These are phyloP conservation scores for Globisporangium nodosum DNA, from an alignment of 352 stramenopile species.

Conservation along the genomic window DNA sequence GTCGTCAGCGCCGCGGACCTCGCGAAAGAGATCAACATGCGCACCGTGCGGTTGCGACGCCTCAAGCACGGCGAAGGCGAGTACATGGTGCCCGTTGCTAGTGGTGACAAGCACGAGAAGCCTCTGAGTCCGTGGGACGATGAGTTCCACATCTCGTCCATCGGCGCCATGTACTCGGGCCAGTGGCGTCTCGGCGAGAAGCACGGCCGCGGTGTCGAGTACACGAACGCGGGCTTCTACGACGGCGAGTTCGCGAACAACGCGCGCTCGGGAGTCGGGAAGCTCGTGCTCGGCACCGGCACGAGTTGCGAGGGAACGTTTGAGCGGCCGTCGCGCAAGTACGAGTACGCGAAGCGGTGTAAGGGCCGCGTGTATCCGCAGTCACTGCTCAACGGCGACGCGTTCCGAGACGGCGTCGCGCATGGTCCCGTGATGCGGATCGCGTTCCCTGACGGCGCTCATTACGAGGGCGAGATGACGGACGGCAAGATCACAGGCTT, in stretches of 20 bases:
- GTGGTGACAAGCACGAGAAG: neutral
- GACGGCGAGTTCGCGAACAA: slow-evolving; percentile 51
- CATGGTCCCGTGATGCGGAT: slow-evolving; percentile 42
- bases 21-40: slow-evolving; percentile 59
- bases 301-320: slow-evolving; percentile 42
- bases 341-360: slow-evolving; percentile 39
- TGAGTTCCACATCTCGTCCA: slow-evolving; percentile 62
- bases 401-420: slow-evolving; percentile 45
- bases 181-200: slow-evolving; percentile 44
- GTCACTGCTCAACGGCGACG: slow-evolving; percentile 44
- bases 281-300: slow-evolving; percentile 58
- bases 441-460: slow-evolving; percentile 53
- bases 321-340: slow-evolving; percentile 30
- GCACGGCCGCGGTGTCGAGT: slow-evolving; percentile 49
- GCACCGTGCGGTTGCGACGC: slow-evolving; percentile 42
- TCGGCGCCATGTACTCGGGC: slow-evolving; percentile 48
- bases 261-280: slow-evolving; percentile 30
- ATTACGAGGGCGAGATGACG: slow-evolving; percentile 62
- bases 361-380: slow-evolving; percentile 21
- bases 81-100: slow-evolving; percentile 18
- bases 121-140: slow-evolving; percentile 40
- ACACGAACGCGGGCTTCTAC: slow-evolving; percentile 61
- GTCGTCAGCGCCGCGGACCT: slow-evolving; percentile 43
- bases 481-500: slow-evolving; percentile 47
- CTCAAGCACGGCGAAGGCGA: slow-evolving; percentile 52